These are phyloP conservation scores for Boletus sp. DNA, from an alignment of 1,284 basidiomycete genomes.

Conservation along the genomic window DNA sequence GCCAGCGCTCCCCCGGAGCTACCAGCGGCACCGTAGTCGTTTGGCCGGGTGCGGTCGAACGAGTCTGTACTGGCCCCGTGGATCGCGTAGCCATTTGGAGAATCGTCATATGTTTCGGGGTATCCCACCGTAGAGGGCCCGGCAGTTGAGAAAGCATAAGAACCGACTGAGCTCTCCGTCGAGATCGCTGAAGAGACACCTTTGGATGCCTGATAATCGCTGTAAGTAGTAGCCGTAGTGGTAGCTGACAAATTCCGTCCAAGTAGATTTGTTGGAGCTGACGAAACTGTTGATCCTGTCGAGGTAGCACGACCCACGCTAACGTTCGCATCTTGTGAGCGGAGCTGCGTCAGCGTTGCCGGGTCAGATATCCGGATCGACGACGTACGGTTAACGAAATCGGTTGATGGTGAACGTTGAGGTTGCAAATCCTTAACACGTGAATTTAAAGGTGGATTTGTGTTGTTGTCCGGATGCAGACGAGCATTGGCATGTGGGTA, in stretches of 20 bases:
- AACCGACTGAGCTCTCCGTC: conserved; percentile 18
- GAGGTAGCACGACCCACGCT: conserved; percentile 32
- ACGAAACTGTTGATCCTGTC: conserved; percentile 33
- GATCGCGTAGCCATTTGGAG: conserved; percentile 21
- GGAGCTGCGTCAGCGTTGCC: conserved; percentile 8
- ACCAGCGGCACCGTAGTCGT: conserved; percentile 33
- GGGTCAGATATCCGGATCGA: neutral
- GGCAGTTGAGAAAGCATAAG: conserved; percentile 18
- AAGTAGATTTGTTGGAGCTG: conserved; percentile 27
- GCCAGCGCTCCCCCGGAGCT: conserved; percentile 43
- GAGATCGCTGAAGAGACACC: conserved; percentile 14
- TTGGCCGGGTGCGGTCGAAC: conserved; percentile 24
- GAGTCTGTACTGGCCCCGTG: conserved; percentile 28
- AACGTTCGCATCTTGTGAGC: conserved; percentile 16
- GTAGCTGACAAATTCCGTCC: conserved; percentile 28
- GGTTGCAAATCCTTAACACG: conserved; percentile 25
- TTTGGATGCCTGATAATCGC: conserved; percentile 18
- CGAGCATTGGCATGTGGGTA: conserved; percentile 16
- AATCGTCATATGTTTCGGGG: conserved; percentile 15
- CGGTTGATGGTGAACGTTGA: conserved; percentile 22
- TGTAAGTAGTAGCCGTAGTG: conserved; percentile 27
- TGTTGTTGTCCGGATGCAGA: conserved; percentile 14
- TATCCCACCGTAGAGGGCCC: conserved; percentile 28
- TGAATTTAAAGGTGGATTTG: conserved; percentile 10
- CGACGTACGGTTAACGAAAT: conserved; percentile 26